phyloP scores from a whole-genome alignment of 73 alveolate species.

The Tetrahymena malaccensis region DNA sequence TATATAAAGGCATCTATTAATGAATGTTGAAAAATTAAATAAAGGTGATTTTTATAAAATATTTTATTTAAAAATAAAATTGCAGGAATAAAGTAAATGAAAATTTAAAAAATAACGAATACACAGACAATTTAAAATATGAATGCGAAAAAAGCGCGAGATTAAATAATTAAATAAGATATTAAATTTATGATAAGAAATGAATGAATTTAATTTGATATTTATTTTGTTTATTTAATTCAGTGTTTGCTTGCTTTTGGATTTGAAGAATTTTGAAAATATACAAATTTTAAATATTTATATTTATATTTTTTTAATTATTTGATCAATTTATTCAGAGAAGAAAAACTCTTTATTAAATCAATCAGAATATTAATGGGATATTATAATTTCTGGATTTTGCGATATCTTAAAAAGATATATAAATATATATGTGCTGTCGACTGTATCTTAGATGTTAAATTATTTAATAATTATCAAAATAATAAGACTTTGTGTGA shows the following conservation, averaged over 20 bases:
- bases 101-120: not conserved
- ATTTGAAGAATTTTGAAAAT: not conserved
- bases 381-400: not conserved
- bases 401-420: not conserved
- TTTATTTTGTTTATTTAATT: not conserved
- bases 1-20: no score
- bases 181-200: not conserved
- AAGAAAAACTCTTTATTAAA: not conserved
- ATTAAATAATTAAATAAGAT: not conserved
- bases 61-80: no score
- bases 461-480: no score
- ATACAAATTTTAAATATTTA: not conserved
- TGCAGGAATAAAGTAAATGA: not conserved
- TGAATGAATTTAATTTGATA: not conserved
- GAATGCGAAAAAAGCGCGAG: not conserved
- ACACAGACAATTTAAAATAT: not conserved
- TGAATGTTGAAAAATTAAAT: no score
- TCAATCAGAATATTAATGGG: not conserved
- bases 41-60: no score
- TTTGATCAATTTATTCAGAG: not conserved
- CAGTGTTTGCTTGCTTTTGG: not conserved
- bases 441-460: not conserved
- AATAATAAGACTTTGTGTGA: no score
- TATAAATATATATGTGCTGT: not conserved
- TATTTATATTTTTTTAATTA: not conserved